Base-by-base conservation (phyloP, 1,139 yeast genomes). In the Yamadazyma blattariae region DNA sequence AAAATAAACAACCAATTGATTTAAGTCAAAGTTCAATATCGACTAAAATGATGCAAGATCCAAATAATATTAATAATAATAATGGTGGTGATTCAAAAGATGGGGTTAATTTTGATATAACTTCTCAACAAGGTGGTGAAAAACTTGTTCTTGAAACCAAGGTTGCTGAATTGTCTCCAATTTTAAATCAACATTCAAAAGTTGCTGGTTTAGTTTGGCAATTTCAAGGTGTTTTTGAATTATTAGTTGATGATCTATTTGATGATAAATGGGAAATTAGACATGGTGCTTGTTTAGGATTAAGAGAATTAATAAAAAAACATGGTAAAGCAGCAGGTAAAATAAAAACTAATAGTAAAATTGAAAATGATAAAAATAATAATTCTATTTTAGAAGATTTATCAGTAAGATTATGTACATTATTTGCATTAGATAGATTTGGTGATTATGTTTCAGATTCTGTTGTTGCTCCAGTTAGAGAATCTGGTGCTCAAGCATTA, bases 371-470 rank as follows among this genome's bases (percentile, higher is more conserved):
- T 45, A 41, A 45, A 7, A 72, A 82, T 44, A 92, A 92, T 53
- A 61, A 69, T 17, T 74, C 71, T 25, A 85, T 92, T 39, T 67
- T 94, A 26, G 96, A 92, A 56, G 98, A 94, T 57, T 67, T 92
- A 45, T 84, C 95, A 1, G 89, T 95, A 20, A 74, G 97, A 41
- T 57, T 94, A 30, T 74, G 95, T 54, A 85, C 96, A 11, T 68
- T 94, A 15, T 88, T 94, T 60, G 94, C 97, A 3, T 70, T 92
- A 38, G 99, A 94, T 60, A 67, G 97, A 51, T 94, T 94, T 61
- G 98, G 97, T 37, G 99, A 94, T 61, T 94, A 87, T 57, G 96
- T 94, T 26, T 85, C 96, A 31, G 99, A 94, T 56, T 94, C 96
- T 7, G 99, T 94, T 12, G 95, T 94, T 27, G 98, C 97, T 0